phyloP scores from a whole-genome alignment of 129 eudicot genomes.

The sunflower (Helianthus annuus) region DNA sequence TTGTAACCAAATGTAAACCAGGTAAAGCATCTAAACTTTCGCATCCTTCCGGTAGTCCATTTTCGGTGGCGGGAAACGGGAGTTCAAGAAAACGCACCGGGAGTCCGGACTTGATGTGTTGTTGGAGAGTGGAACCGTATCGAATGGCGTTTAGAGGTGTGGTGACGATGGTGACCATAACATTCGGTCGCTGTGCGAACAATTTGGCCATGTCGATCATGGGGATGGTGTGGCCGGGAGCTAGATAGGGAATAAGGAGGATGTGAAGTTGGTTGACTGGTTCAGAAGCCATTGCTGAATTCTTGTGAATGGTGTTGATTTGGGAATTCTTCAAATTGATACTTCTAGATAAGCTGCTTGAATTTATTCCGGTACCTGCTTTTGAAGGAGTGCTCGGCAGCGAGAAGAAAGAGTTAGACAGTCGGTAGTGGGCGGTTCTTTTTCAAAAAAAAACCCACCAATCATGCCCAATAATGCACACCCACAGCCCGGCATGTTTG shows the following conservation, averaged over 20 bases:
- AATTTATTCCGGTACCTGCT: too few relatives aligned
- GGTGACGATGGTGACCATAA: slow-evolving; percentile 44
- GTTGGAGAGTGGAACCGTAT: slow-evolving; percentile 30
- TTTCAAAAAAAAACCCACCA: too few relatives aligned
- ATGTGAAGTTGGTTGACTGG: slow-evolving; percentile 41
- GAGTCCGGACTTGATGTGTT: slow-evolving; percentile 38
- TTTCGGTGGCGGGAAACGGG: slow-evolving; percentile 40
- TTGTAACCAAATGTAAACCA: too few relatives aligned
- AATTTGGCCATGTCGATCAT: slow-evolving; percentile 52
- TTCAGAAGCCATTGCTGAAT: slow-evolving; percentile 19
- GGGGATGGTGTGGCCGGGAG: slow-evolving; percentile 61
- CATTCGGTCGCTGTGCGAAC: slow-evolving; percentile 29
- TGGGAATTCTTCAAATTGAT: neutral
- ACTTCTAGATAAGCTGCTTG: too few relatives aligned
- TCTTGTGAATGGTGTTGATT: neutral
- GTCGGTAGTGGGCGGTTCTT: too few relatives aligned
- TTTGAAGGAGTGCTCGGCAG: too few relatives aligned
- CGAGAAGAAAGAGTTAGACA: too few relatives aligned
- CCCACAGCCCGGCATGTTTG: too few relatives aligned
- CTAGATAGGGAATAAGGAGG: slow-evolving; percentile 45
- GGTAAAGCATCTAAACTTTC: too few relatives aligned
- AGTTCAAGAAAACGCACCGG: slow-evolving; percentile 33
- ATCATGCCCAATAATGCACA: too few relatives aligned
- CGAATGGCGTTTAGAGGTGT: slow-evolving; percentile 40
- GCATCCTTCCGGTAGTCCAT: slow-evolving; percentile 60